A percentile compares a stretch with the other conserved stretches of the same genome.
These are phyloP conservation scores for Linderniella brevidens DNA, from an alignment of 257 asterid species.

Conservation along the genomic window DNA sequence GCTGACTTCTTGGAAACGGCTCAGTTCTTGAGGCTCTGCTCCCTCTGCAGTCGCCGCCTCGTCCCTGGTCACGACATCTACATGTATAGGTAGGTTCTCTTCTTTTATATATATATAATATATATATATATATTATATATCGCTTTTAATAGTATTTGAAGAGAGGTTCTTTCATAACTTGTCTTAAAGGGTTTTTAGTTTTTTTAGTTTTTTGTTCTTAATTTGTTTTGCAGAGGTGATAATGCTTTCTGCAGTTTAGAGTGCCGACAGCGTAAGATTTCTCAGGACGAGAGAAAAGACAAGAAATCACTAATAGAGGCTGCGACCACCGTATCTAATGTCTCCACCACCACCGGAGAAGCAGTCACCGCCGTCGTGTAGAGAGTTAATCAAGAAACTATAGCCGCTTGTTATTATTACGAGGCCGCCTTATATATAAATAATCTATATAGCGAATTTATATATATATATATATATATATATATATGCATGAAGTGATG, in stretches of 20 bases:
- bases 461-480: too few species aligned
- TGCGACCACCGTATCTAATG: neutral
- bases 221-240: constrained; percentile 44
- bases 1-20: constrained; percentile 31
- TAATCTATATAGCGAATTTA: too few species aligned
- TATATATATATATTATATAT: too few species aligned
- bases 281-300: neutral
- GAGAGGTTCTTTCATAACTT: too few species aligned
- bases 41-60: constrained; percentile 46
- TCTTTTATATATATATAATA: neutral
- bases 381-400: too few species aligned
- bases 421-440: too few species aligned
- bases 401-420: too few species aligned
- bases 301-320: neutral
- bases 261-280: constrained; percentile 1
- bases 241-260: constrained; percentile 20
- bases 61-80: constrained; percentile 58
- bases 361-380: too few species aligned
- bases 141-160: too few species aligned
- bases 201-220: neutral
- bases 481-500: too few species aligned
- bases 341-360: neutral
- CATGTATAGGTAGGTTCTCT: constrained; percentile 45
- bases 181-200: neutral
- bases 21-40: constrained; percentile 42